phyloP scores from a whole-genome alignment of 257 asterid species.

The Penstemon davidsonii region DNA sequence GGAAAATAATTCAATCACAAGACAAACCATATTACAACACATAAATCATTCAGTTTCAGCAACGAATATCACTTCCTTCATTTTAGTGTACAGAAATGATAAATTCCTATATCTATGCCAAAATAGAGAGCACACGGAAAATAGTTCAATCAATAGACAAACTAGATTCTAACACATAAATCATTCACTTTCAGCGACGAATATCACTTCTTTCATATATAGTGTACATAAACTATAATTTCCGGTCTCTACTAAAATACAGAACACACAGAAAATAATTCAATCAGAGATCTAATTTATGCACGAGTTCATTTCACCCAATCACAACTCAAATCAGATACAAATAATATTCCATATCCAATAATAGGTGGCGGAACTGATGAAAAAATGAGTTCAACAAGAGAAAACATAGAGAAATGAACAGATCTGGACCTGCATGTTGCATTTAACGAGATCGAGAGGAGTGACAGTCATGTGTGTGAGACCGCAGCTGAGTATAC shows the following conservation, averaged over 20 bases:
- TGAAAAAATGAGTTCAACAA: background rate
- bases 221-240: too few relatives aligned
- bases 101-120: background rate
- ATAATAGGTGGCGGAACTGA: background rate
- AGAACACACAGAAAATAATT: background rate
- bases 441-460: conserved; percentile 95
- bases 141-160: background rate
- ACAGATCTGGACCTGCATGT: conserved; percentile 84
- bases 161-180: background rate
- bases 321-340: background rate
- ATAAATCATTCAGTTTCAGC: too few relatives aligned
- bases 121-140: background rate
- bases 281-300: conserved; percentile 32
- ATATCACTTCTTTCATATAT: background rate
- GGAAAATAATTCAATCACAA: too few relatives aligned
- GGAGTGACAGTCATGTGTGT: conserved; percentile 96
- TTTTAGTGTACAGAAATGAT: too few relatives aligned
- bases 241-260: background rate
- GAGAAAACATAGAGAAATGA: background rate
- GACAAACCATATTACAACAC: too few relatives aligned
- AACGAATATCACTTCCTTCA: background rate
- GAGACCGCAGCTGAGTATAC: conserved; percentile 90
- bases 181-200: conserved; percentile 1
- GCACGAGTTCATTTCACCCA: conserved; percentile 5
- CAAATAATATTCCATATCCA: conserved; percentile 9